phyloP scores from a whole-genome alignment of 257 asterid species.

The Fraxinus excelsior region DNA sequence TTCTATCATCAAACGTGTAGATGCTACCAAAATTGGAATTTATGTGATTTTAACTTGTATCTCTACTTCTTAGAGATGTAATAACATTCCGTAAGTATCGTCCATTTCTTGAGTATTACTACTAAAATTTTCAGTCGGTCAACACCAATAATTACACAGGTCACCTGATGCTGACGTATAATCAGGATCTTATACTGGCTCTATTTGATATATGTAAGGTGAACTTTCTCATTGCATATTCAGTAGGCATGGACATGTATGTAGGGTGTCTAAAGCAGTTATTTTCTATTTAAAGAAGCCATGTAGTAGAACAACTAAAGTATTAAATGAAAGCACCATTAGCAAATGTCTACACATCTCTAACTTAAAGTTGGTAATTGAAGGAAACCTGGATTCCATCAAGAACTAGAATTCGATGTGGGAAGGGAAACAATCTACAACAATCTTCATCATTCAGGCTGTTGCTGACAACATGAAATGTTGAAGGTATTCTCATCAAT shows the following conservation, averaged over 20 bases:
- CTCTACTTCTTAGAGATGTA: not conserved
- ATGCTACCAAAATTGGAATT: not conserved
- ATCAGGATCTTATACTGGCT: not conserved
- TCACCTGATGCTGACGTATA: not conserved
- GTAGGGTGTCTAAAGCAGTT: not conserved
- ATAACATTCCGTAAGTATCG: not conserved
- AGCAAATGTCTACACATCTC: not conserved
- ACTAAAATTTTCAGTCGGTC: not conserved
- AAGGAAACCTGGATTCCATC: conserved; percentile 82
- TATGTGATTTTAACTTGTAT: not conserved
- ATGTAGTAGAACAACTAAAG: not conserved
- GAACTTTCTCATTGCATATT: not conserved
- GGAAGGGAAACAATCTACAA: conserved; percentile 46
- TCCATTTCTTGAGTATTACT: not conserved
- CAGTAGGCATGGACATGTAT: not conserved
- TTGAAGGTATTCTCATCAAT: conserved; percentile 71
- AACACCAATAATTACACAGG: not conserved
- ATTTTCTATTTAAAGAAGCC: not conserved
- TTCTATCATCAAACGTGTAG: not conserved
- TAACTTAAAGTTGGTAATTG: not conserved
- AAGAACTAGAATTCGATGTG: conserved; percentile 82
- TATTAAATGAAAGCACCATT: not conserved
- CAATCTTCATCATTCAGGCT: conserved; percentile 42
- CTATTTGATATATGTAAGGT: not conserved
- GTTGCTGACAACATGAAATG: conserved; percentile 45